Evolutionary conservation across 139 green algal species (phyloP).

Genomic region (Asterochloris erici): DNA sequence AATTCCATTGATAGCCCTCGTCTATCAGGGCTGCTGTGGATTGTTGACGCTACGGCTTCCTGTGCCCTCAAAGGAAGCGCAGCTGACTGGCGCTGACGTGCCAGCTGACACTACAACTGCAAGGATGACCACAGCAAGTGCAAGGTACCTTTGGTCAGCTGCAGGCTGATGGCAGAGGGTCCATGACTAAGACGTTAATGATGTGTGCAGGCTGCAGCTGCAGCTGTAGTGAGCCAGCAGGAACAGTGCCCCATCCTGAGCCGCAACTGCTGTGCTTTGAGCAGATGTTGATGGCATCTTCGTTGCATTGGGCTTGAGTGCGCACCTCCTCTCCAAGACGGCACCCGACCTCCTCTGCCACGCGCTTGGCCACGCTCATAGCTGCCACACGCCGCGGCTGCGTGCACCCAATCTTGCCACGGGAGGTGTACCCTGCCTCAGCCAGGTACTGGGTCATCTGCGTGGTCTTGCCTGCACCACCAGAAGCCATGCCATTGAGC

Average conservation of each 20-base stretch:
- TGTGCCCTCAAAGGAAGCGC: no score
- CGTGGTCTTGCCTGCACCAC: constrained; percentile 92
- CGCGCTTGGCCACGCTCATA: constrained; percentile 95
- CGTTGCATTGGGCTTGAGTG: no score
- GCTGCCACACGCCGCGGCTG: constrained; percentile 94
- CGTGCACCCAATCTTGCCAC: constrained; percentile 85
- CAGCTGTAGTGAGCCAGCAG: not conserved
- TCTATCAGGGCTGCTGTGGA: not conserved
- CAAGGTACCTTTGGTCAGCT: no score
- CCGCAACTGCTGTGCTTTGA: not conserved
- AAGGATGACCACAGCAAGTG: no score
- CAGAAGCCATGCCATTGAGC: constrained; percentile 11
- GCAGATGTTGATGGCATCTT: no score
- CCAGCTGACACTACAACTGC: no score
- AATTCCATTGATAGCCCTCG: not conserved
- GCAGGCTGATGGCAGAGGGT: no score
- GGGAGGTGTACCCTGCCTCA: constrained; percentile 77
- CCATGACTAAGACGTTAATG: no score
- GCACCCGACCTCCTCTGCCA: constrained; percentile 91
- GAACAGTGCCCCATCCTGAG: not conserved
- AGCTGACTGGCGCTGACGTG: no score
- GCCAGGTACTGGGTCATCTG: constrained; percentile 98
- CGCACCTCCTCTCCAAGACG: constrained; percentile 80
- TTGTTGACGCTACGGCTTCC: not conserved
- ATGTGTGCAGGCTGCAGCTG: no score